Base-by-base conservation (phyloP, 208 protist species). In the Balamuthia mandrillaris region DNA sequence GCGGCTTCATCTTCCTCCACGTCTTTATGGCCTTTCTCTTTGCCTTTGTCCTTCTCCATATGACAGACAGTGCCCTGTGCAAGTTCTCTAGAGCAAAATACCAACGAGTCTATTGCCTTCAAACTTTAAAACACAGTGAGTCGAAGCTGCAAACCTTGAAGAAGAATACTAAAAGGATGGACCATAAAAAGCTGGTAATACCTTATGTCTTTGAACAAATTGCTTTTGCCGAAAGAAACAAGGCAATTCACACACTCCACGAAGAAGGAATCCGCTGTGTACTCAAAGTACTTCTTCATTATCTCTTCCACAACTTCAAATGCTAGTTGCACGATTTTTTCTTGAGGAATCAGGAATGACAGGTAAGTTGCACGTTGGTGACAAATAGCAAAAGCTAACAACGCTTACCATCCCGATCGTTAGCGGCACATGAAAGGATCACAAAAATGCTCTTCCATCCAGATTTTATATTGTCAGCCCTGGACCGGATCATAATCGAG, bases 371-470 rank as follows among this genome's bases (percentile, higher is more conserved):
- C 24, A 47, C 58, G 70, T 54, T 12, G 10, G 49, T 18, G 12
- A 75, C 7, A 75, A 49, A n/a, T 33, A 16, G 41, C 12, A 35
- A 65, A 14, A 41, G 41, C 31, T 3, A 42, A 47, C 29, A 27
- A 75, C 72, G 87, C n/a, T 44, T 68, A 52, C 45, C 45, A 21
- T 87, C 27, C n/a, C 29, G 33, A 63, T 91, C 88, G 1, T 10
- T 44, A 14, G 92, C 91, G 5, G 88, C 91, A 16, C 84, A 37
- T 18, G 60, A 74, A 18, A 96, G 60, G 3, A 94, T 81, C 16
- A 47, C 70, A 60, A 96, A 93, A 35, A 96, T 91, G 0, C 84
- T 75, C 52, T 88, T 92, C 95, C 95, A 97, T 44, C 95, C 95
- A 5, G 91, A 95, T 78, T 91, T 95, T 31, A 97, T 93, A 70